These are phyloP conservation scores for Pyrenula aspistea DNA, from an alignment of 495 filamentous ascomycete genomes.

Conservation along the genomic window DNA sequence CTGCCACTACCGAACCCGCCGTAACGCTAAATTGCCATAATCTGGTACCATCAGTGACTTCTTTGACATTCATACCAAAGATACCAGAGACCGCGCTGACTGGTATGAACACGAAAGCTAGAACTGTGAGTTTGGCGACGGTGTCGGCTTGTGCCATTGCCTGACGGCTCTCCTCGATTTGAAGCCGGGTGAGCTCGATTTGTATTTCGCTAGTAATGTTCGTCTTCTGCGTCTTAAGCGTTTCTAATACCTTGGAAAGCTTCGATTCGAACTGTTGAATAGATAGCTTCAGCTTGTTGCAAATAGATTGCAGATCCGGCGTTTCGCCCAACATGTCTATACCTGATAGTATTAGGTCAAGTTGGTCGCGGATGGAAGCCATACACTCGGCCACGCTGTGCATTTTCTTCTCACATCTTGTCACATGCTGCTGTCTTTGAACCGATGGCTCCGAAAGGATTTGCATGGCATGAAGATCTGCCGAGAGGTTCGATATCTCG, in stretches of 20 bases:
- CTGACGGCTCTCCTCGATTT: constrained; percentile 4
- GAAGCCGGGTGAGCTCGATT: not conserved
- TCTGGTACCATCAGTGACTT: not conserved
- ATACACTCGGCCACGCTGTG: not conserved
- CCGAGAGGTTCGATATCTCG: not conserved
- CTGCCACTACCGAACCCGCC: not conserved
- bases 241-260: not conserved
- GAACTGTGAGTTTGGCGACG: constrained; percentile 2
- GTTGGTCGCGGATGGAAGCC: not conserved
- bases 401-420: not conserved
- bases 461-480: too few relatives aligned
- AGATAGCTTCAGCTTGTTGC: not conserved
- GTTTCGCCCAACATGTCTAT: not conserved
- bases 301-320: not conserved
- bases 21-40: not conserved
- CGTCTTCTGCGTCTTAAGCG: not conserved
- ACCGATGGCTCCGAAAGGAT: not conserved
- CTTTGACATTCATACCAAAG: constrained; percentile 6
- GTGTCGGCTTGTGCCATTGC: constrained; percentile 2
- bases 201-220: not conserved
- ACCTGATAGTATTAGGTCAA: not conserved
- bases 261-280: not conserved
- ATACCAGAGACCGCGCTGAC: constrained; percentile 1
- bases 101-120: constrained; percentile 7
- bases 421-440: not conserved